These are phyloP conservation scores for Populus alba DNA, from an alignment of 345 rosid species.

Conservation along the genomic window DNA sequence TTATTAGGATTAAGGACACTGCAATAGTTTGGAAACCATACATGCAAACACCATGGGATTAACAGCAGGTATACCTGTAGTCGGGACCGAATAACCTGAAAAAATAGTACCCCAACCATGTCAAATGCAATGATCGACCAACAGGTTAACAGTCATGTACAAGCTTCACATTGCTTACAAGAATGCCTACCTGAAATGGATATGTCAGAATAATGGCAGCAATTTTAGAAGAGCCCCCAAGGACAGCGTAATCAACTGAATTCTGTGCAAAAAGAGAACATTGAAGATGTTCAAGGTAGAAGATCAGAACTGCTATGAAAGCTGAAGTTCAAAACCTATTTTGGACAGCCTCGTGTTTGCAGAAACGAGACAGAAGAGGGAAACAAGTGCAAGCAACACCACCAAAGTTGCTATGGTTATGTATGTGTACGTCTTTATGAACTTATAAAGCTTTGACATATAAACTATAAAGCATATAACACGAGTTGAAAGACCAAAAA, in stretches of 20 bases:
- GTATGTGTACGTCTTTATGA: not conserved
- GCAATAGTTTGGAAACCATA: not conserved
- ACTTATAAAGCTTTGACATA: not conserved
- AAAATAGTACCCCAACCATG: constrained; percentile 1
- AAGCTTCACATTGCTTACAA: not conserved
- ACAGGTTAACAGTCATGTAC: constrained; percentile 4
- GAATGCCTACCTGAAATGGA: constrained; percentile 67
- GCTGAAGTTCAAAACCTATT: not conserved
- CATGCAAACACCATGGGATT: not conserved
- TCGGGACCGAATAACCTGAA: constrained; percentile 85
- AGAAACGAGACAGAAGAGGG: not conserved
- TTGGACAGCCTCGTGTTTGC: not conserved
- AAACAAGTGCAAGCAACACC: not conserved
- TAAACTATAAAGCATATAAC: not conserved
- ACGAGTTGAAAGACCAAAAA: not conserved
- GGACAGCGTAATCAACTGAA: constrained; percentile 80
- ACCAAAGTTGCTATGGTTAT: not conserved
- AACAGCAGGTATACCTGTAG: constrained; percentile 57
- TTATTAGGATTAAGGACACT: not conserved
- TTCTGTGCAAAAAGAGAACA: constrained; percentile 40
- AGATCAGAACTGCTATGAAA: not conserved
- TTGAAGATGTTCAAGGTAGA: not conserved
- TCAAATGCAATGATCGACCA: constrained; percentile 16
- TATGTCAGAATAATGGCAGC: constrained; percentile 83
- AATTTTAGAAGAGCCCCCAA: constrained; percentile 85